Evolutionary conservation across 345 rosid genomes (phyloP), one percentile per base, ranked within the genome.

Genomic region (Pugionium cornutum): DNA sequence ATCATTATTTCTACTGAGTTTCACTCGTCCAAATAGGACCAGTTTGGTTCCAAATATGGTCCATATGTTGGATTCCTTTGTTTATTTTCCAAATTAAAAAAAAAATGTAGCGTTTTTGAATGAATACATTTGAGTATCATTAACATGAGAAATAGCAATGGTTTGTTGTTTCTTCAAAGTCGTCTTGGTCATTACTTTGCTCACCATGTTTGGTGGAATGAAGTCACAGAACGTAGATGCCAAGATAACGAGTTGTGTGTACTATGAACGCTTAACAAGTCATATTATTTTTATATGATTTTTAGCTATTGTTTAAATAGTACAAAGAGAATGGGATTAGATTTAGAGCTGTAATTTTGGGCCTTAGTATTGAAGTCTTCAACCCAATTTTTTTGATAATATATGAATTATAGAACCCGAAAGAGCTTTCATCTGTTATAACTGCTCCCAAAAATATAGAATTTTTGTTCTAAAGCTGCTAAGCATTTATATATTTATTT

Each of bases 1-100:
- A 79, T 62, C 83, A 60, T 65, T 72, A 64, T 51, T 84, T 72
- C 68, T 66, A 58, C 68, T 73, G 73, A 73, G 7, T 53, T 58
- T 4, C 35, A 39, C 45, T 9, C 57, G 67, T 52, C 45, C 57
- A 3, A 35, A 1, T 31, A 26, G 34, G 33, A 31, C 53, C 47
- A 67, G 18, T 47, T 41, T 39, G 47, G 61, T 29, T 29, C 69
- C 54, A 35, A 30, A 4, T 39, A 10, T 62, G 70, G 63, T 58
- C 6, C 42, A 11, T 49, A 42, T 49, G 34, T 54, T 51, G 42
- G 60, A 11, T 58, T 41, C 25, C 58, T 55, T 37, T 55, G 58
- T 63, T 71, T 71, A 6, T 33, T 42, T 69, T 48, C 31, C 55
- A 54, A 8, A 40, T 1, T 1, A 7, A 63, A 54, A 70, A 64